phyloP scores from a whole-genome alignment of 1,284 basidiomycete species.

The Kwoniella shivajii region DNA sequence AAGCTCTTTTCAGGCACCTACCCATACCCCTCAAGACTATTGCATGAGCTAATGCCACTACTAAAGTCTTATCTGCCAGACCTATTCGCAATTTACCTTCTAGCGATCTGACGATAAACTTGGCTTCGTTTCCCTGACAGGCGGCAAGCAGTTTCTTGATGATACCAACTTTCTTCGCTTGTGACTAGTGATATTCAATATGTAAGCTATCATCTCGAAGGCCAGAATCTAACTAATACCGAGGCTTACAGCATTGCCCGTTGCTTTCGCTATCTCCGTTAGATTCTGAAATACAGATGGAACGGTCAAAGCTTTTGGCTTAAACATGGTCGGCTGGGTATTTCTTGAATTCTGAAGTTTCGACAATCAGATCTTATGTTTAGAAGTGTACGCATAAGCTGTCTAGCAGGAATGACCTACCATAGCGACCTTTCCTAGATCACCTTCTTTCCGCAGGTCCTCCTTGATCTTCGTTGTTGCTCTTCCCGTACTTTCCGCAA shows the following conservation, averaged over 20 bases:
- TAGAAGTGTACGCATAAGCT: not conserved
- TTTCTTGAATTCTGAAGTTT: constrained; percentile 79
- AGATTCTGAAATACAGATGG: constrained; percentile 83
- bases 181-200: constrained; percentile 65
- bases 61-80: constrained; percentile 89
- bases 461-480: constrained; percentile 80
- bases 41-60: constrained; percentile 85
- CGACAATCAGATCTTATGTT: not conserved
- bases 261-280: constrained; percentile 80
- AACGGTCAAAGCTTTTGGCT: constrained; percentile 86
- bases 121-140: constrained; percentile 81
- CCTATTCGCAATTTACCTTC: constrained; percentile 98
- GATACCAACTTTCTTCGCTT: constrained; percentile 91
- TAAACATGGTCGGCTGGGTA: constrained; percentile 92
- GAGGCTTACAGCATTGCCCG: constrained; percentile 71
- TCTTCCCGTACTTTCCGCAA: constrained; percentile 90
- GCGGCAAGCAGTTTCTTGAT: constrained; percentile 93
- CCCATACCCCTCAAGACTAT: constrained; percentile 75
- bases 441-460: constrained; percentile 91
- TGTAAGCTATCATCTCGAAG: constrained; percentile 21
- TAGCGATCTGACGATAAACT: constrained; percentile 92
- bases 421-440: constrained; percentile 93
- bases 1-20: constrained; percentile 46
- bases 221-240: not conserved
- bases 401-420: constrained; percentile 55